Base-by-base conservation (phyloP, 1,139 yeast species). In the Blastobotrys malaysiensis region DNA sequence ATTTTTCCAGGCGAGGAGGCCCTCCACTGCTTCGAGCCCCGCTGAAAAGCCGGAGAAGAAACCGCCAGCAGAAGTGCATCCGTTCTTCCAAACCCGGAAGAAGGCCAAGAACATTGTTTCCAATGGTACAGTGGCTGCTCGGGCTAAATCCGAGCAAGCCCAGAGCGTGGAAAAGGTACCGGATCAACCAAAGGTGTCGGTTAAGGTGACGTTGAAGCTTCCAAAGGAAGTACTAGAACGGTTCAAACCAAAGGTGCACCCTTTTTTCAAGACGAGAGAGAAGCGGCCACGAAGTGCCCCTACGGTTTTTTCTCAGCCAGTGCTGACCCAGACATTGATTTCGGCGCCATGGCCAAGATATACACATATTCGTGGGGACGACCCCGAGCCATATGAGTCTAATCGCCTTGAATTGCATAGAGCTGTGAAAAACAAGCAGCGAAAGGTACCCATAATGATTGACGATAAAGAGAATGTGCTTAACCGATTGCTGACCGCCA, bases 31-130 rank as follows among this genome's bases (percentile, higher is more conserved):
- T 2, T 31, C 7, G 3, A 11, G 16, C 16, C 14, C 39, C 6
- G 16, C 3, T 3, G 26, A 22, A 5, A 22, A 22, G 9, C 46
- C 31, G 19, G 19, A 14, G 43, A 27, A 43, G 36, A n/a, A 24
- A 11, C 47, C 44, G 3, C 48, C 39, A 11, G 31, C 31, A 45
- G 45, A 45, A 5, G 44, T 60, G 13, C 66, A 63, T 55, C 64
- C 65, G 6, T 63, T 63, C 55, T 63, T 63, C 45, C 52, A 58
- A 6, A 57, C 58, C 22, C 53, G 55, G 24, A 19, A 21, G 24
- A 45, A 21, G 31, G 31, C 22, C 21, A 18, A 43, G 18, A 31
- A 31, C 3, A 16, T 7, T n/a, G 39, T 13, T 7, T 11, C 16
- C 14, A 31, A 7, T 31, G 16, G 14, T n/a, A 3, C 11, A 5